Conservation (phyloP, 2,329 filamentous ascomycete species). For the Aureobasidium sp. region DNA sequence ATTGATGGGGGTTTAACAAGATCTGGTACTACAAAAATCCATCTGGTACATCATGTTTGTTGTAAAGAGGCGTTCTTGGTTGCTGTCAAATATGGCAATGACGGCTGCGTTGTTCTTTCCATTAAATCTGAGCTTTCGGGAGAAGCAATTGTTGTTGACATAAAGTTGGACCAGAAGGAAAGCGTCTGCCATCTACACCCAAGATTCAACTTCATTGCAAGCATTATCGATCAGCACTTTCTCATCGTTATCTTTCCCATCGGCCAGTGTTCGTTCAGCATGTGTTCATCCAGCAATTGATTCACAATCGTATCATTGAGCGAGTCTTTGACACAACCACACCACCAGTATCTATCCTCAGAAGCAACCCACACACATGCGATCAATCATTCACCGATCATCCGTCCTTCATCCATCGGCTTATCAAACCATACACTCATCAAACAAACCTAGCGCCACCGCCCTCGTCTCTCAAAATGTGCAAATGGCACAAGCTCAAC, state of each 20-base stretch:
- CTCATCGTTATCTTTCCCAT: background rate
- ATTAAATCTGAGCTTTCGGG: background rate
- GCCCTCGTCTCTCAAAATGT: background rate
- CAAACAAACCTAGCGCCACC: no score
- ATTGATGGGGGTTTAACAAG: background rate
- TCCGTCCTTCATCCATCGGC: no score
- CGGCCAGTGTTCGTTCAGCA: background rate
- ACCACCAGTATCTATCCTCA: no score
- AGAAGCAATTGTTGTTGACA: background rate
- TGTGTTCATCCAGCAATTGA: background rate
- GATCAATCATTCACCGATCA: background rate
- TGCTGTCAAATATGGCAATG: background rate
- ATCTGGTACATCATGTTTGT: slow-evolving; percentile 4
- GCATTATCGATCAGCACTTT: background rate
- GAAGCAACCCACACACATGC: no score
- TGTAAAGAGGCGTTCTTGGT: background rate
- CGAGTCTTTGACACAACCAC: no score
- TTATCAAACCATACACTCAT: background rate
- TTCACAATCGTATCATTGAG: no score
- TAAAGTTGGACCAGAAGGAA: background rate
- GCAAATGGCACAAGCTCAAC: background rate
- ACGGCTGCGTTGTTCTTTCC: background rate
- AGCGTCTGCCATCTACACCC: background rate
- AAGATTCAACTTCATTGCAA: background rate
- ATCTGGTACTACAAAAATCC: background rate